phyloP scores from a whole-genome alignment of 2,329 filamentous ascomycete genomes.

The Fusarium nanum region DNA sequence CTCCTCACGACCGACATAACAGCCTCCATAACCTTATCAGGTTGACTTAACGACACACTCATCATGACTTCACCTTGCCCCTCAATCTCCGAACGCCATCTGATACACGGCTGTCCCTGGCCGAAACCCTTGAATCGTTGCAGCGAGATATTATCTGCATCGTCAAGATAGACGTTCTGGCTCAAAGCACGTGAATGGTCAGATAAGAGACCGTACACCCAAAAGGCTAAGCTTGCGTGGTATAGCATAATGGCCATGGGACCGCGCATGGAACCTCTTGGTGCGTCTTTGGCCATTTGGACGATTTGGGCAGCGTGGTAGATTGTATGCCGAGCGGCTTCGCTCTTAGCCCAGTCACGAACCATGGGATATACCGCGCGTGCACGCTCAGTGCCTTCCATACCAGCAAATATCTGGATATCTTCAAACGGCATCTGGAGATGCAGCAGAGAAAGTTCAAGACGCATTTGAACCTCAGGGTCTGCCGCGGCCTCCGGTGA shows the following conservation, averaged over 20 bases:
- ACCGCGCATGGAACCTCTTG: slow-evolving; percentile 34
- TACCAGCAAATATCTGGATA: slow-evolving; percentile 57
- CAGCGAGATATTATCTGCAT: slow-evolving; percentile 10
- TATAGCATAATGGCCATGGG: slow-evolving; percentile 46
- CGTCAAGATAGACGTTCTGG: slow-evolving; percentile 20
- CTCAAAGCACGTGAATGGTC: background rate
- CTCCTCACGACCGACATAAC: slow-evolving; percentile 18
- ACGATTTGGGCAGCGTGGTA: slow-evolving; percentile 49
- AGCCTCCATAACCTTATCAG: slow-evolving; percentile 29
- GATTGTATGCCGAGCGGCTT: slow-evolving; percentile 49
- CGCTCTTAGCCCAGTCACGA: slow-evolving; percentile 52
- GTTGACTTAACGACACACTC: slow-evolving; percentile 22
- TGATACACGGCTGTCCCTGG: slow-evolving; percentile 29
- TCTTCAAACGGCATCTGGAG: slow-evolving; percentile 57
- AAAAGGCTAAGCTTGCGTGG: slow-evolving; percentile 46
- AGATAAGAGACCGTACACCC: slow-evolving; percentile 39
- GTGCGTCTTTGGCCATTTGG: slow-evolving; percentile 31
- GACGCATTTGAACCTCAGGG: slow-evolving; percentile 47
- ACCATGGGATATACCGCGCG: slow-evolving; percentile 50
- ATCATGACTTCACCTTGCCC: slow-evolving; percentile 12
- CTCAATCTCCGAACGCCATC: slow-evolving; percentile 18
- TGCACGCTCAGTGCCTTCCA: slow-evolving; percentile 55
- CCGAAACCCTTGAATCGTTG: slow-evolving; percentile 32
- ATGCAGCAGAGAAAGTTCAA: slow-evolving; percentile 51
- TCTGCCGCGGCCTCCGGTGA: background rate